These are phyloP conservation scores for Xylaria sp. DNA, from an alignment of 2,329 filamentous ascomycete species.

Conservation along the genomic window DNA sequence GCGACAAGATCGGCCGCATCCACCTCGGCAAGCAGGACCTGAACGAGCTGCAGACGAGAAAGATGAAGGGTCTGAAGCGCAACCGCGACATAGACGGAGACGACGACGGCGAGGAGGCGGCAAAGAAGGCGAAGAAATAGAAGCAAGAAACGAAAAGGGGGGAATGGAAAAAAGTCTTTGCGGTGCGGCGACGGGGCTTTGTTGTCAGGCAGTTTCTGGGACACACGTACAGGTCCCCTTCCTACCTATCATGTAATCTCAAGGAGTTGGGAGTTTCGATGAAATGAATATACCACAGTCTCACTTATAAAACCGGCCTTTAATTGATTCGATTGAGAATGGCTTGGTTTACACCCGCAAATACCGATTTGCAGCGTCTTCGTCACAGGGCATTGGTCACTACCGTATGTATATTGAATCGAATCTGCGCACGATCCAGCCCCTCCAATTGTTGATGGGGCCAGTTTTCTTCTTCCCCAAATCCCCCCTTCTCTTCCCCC, in stretches of 20 bases:
- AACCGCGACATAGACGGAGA: constrained; percentile 58
- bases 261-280: constrained; percentile 22
- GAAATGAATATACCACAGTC: not conserved
- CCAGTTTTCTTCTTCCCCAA: too few species aligned
- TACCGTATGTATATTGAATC: too few species aligned
- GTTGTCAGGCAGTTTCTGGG: not conserved
- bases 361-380: too few species aligned
- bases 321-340: too few species aligned
- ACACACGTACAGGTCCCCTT: not conserved
- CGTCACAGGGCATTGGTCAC: too few species aligned
- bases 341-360: too few species aligned
- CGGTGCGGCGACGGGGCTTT: too few species aligned
- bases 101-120: constrained; percentile 43
- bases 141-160: constrained; percentile 5
- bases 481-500: too few species aligned
- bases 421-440: too few species aligned
- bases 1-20: constrained; percentile 92
- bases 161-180: too few species aligned
- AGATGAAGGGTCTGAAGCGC: constrained; percentile 98
- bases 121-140: constrained; percentile 36
- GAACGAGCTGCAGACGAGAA: constrained; percentile 80
- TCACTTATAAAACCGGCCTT: not conserved
- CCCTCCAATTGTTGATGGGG: too few species aligned
- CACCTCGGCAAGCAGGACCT: constrained; percentile 90
- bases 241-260: not conserved